phyloP scores from a whole-genome alignment of 2,329 filamentous ascomycete species.

The Cadophora sp. region DNA sequence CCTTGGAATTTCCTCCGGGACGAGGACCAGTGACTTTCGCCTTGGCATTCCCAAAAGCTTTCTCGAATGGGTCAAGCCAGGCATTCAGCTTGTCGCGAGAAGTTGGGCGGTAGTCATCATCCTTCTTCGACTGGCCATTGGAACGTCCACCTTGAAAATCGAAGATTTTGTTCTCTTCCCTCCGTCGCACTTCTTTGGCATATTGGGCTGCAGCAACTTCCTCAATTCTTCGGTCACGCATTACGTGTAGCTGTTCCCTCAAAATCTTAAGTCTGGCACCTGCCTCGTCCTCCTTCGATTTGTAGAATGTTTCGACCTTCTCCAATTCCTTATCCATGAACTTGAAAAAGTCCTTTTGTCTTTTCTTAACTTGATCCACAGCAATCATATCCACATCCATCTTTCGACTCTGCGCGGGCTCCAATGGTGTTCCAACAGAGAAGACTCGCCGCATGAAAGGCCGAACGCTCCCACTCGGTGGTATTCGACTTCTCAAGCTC shows the following conservation, averaged over 20 bases:
- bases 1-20: conserved; percentile 66
- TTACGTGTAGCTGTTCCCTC: conserved; percentile 87
- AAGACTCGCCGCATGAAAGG: conserved; percentile 40
- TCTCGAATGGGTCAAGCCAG: conserved; percentile 59
- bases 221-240: conserved; percentile 82
- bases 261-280: conserved; percentile 73
- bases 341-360: conserved; percentile 83
- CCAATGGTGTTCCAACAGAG: conserved; percentile 39
- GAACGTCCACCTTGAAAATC: conserved; percentile 31
- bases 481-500: conserved; percentile 31
- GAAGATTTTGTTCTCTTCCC: conserved; percentile 29
- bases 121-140: conserved; percentile 28
- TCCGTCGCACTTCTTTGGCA: conserved; percentile 35
- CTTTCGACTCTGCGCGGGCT: conserved; percentile 50
- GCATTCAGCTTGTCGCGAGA: conserved; percentile 40
- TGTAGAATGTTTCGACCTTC: conserved; percentile 95
- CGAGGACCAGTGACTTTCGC: conserved; percentile 55
- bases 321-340: conserved; percentile 84
- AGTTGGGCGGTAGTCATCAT: conserved; percentile 27
- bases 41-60: conserved; percentile 44
- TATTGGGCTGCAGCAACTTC: conserved; percentile 58
- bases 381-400: conserved; percentile 59
- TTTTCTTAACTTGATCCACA: conserved; percentile 70
- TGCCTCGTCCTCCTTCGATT: conserved; percentile 85
- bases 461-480: conserved; percentile 32